A percentile compares a stretch with the other conserved stretches of the same genome.
Evolutionary conservation across 352 stramenopile genomes (phyloP).

Genomic region (Globisporangium okanoganense): DNA sequence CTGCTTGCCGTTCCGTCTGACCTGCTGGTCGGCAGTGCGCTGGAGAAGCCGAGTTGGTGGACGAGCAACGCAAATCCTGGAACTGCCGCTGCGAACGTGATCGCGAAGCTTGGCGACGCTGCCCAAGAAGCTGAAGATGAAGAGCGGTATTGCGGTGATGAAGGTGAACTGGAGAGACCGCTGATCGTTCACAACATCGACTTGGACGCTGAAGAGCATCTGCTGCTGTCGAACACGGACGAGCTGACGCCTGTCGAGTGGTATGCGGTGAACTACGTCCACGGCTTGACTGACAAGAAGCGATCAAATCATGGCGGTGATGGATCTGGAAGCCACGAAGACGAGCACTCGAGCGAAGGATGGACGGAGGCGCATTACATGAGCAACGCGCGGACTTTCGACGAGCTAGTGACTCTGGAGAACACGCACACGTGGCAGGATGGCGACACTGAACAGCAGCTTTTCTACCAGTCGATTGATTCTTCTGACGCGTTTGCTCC

Average conservation of each 20-base stretch:
- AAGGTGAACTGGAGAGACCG: slow-evolving; percentile 35
- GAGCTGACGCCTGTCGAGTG: slow-evolving; percentile 82
- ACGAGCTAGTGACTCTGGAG: slow-evolving; percentile 31
- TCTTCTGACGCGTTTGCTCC: slow-evolving; percentile 8
- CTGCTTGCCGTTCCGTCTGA: slow-evolving; percentile 59
- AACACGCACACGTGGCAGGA: slow-evolving; percentile 38
- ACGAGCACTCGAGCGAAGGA: slow-evolving; percentile 17
- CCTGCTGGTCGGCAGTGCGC: slow-evolving; percentile 26
- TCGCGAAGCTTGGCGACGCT: slow-evolving; percentile 26
- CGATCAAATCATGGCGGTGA: slow-evolving; percentile 16
- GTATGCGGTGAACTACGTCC: slow-evolving; percentile 80
- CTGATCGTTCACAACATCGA: slow-evolving; percentile 64
- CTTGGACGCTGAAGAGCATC: slow-evolving; percentile 74
- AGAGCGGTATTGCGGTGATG: slow-evolving; percentile 44
- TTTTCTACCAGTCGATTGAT: slow-evolving; percentile 35
- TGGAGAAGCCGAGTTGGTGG: slow-evolving; percentile 76
- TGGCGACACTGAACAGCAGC: slow-evolving; percentile 29
- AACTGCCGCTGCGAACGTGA: slow-evolving; percentile 21
- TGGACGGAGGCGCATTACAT: slow-evolving; percentile 18
- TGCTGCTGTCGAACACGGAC: slow-evolving; percentile 79
- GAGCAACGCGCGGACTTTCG: slow-evolving; percentile 37
- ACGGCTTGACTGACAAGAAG: slow-evolving; percentile 61
- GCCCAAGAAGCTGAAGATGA: slow-evolving; percentile 35
- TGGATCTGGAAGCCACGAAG: slow-evolving; percentile 13
- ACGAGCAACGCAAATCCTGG: slow-evolving; percentile 32